Percentiles rank a stretch among this genome's conserved stretches.
phyloP scores from a whole-genome alignment of 2,329 filamentous ascomycete species.

The Cladosporium sp. region DNA sequence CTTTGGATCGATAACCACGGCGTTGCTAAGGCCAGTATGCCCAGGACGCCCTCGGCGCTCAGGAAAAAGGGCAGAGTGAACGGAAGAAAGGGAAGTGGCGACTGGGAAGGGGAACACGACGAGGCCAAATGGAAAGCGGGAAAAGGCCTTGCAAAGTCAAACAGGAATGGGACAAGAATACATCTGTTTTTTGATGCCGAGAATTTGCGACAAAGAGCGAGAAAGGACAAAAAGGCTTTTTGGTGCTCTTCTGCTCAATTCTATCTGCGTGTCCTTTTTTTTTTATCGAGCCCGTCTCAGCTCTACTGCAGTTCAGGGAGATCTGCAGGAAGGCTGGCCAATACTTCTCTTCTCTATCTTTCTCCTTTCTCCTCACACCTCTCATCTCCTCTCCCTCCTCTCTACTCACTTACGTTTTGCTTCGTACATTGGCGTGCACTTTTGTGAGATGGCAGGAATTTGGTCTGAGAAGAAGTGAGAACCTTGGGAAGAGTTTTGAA shows the following conservation, averaged over 20 bases:
- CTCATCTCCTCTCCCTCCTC: too few relatives aligned
- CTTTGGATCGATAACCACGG: conserved; percentile 20
- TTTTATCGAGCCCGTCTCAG: neutral
- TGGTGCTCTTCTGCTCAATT: conserved; percentile 7
- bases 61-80: conserved; percentile 8
- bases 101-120: conserved; percentile 3
- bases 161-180: conserved; percentile 19
- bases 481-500: too few relatives aligned
- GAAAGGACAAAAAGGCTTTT: neutral
- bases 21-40: conserved; percentile 15
- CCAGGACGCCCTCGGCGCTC: conserved; percentile 10
- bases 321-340: neutral
- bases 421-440: neutral
- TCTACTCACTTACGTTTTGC: neutral
- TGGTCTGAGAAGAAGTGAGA: too few relatives aligned
- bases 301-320: neutral
- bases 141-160: neutral
- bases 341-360: neutral
- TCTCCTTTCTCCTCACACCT: too few relatives aligned
- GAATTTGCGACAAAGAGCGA: conserved; percentile 12
- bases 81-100: neutral
- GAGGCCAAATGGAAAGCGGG: neutral
- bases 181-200: conserved; percentile 16
- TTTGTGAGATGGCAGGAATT: too few relatives aligned
- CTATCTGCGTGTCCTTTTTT: neutral